Base-by-base conservation (phyloP, 192 early-diverging fungal genomes). In the Gamsiella multidivaricata region DNA sequence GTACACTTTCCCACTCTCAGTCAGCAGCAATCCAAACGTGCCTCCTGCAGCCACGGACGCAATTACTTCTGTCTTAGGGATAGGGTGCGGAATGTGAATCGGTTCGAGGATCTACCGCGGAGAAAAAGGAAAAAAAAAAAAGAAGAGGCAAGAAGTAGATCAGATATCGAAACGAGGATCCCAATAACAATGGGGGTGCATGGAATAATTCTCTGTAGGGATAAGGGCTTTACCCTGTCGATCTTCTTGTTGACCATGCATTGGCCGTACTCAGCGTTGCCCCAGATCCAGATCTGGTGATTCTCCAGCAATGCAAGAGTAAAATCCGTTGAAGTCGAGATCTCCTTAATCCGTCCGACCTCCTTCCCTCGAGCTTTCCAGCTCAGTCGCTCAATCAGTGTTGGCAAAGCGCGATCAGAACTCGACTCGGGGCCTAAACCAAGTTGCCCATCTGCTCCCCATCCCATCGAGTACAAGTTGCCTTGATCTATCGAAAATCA, bases 201-300 rank as follows among this genome's bases (percentile, higher is more conserved):
- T n/a, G n/a, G n/a, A 31, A 2, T 31, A 12, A 54, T 54, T 12
- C 52, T 54, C 26, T 2, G 0, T 54, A 31, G 23, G 53, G n/a
- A n/a, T n/a, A n/a, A n/a, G 9, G n/a, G 11, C 25, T 73, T 73
- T 80, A 86, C 85, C 43, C 85, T 61, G 59, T 88, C 83, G 53
- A 88, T 85, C 65, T 86, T 88, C 54, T 71, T 69, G 23, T 83
- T 80, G 42, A 85, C 83, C 85, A 91, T 89, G 34, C 86, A 86
- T 70, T 92, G 91, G 5, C 91, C 91, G 70, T 92, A 91, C 71
- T 92, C 91, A 8, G 90, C 86, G 61, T 92, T 92, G 22, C 91
- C 91, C 91, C 91, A 92, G 47, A 86, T 88, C 81, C 85, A 90
- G 49, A 92, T 29, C n/a, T 74, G 53, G 25, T 82, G 75, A 29